phyloP scores from a whole-genome alignment of 163 green algal genomes.

The Smithsoniella earleae region DNA sequence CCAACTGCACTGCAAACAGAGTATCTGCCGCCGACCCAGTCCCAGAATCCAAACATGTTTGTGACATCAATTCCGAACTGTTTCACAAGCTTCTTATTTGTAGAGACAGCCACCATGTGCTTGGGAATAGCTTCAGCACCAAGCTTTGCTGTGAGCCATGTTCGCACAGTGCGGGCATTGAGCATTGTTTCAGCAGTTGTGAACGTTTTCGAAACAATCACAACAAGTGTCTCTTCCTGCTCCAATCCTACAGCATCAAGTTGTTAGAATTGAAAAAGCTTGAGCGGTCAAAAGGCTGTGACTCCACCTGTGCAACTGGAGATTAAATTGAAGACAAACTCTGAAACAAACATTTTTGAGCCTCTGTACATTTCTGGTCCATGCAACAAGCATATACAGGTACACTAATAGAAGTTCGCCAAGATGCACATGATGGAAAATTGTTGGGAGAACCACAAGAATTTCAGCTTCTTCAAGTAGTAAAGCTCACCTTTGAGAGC shows the following conservation, averaged over 20 bases:
- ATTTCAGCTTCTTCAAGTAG: too few species aligned
- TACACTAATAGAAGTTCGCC: too few species aligned
- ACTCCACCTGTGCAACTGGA: too few species aligned
- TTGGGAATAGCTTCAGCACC: slow-evolving; percentile 76
- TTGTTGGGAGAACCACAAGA: too few species aligned
- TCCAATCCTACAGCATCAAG: slow-evolving; percentile 64
- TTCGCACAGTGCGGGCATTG: slow-evolving; percentile 89
- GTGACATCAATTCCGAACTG: slow-evolving; percentile 96
- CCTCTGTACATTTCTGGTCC: too few species aligned
- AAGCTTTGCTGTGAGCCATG: slow-evolving; percentile 71
- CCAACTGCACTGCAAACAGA: slow-evolving; percentile 91
- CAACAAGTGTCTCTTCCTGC: slow-evolving; percentile 88
- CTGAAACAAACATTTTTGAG: not conserved
- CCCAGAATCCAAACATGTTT: slow-evolving; percentile 99
- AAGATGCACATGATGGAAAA: too few species aligned
- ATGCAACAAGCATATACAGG: too few species aligned
- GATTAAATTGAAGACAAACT: slow-evolving; percentile 6
- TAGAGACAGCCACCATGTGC: slow-evolving; percentile 99
- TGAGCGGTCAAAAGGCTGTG: too few species aligned
- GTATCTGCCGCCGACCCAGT: slow-evolving; percentile 98
- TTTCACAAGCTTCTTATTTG: slow-evolving; percentile 95
- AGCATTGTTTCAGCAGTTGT: slow-evolving; percentile 99
- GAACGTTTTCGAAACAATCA: slow-evolving; percentile 99
- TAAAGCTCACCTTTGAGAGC: slow-evolving; percentile 59
- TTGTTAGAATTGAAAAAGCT: too few species aligned